A percentile compares a stretch with the other conserved stretches of the same genome.
These are phyloP conservation scores for Tagetes patula DNA, from an alignment of 129 eudicot species.

Conservation along the genomic window DNA sequence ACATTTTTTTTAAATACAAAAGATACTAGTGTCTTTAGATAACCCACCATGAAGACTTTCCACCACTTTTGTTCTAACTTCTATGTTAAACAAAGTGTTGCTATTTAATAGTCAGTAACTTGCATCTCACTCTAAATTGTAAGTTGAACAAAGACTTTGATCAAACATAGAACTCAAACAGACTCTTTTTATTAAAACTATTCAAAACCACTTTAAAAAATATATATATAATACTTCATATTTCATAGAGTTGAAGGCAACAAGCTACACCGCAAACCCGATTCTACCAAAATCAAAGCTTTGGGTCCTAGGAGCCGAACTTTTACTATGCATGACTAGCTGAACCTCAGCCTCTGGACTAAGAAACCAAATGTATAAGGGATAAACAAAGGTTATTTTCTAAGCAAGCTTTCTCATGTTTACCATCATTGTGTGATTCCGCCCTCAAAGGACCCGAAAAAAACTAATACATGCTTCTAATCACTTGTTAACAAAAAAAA, in stretches of 20 bases:
- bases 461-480: not conserved
- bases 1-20: not conserved
- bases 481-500: not conserved
- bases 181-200: not conserved
- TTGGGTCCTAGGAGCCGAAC: too few relatives aligned
- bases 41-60: conserved; percentile 5
- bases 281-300: too few relatives aligned
- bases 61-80: conserved; percentile 10
- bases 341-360: too few relatives aligned
- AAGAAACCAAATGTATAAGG: too few relatives aligned
- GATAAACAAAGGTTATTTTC: too few relatives aligned
- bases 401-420: too few relatives aligned
- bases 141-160: not conserved
- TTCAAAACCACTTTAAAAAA: conserved; percentile 13
- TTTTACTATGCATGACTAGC: too few relatives aligned
- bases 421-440: too few relatives aligned
- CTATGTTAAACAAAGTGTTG: conserved; percentile 23
- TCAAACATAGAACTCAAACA: conserved; percentile 7
- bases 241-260: too few relatives aligned
- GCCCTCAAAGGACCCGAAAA: not conserved
- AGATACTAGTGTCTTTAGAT: not conserved
- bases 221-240: too few relatives aligned
- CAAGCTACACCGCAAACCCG: too few relatives aligned
- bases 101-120: conserved; percentile 8
- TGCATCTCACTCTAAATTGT: conserved; percentile 29